phyloP scores from a whole-genome alignment of 176 grass and related monocot species.

The Aegilops longissima region DNA sequence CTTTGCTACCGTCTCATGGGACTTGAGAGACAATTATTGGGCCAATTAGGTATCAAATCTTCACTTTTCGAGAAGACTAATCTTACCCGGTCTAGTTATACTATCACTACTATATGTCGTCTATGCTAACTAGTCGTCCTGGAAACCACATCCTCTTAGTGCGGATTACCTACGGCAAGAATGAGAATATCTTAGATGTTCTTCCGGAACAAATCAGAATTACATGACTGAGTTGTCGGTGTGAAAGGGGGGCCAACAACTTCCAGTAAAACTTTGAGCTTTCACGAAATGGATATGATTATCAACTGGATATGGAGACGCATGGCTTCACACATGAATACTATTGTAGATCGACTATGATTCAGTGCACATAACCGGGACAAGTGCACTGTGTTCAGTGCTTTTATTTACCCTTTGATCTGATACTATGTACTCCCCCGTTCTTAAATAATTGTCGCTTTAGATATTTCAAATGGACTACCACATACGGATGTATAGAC shows the following conservation, averaged over 20 bases:
- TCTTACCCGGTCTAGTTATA: background rate
- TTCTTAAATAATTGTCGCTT: no score
- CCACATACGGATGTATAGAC: no score
- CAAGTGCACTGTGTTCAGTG: background rate
- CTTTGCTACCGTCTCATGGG: background rate
- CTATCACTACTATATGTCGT: background rate
- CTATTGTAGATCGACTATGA: no score
- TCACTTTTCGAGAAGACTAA: conserved; percentile 2
- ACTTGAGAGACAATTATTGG: conserved; percentile 9
- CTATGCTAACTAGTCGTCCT: background rate
- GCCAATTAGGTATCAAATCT: background rate
- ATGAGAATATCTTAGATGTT: background rate
- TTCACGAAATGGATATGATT: background rate
- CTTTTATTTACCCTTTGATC: background rate
- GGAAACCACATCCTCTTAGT: background rate
- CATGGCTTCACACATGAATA: background rate
- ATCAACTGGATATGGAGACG: background rate
- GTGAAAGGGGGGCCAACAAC: background rate
- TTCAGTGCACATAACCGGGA: background rate
- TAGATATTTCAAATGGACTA: no score
- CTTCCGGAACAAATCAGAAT: background rate
- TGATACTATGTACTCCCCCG: background rate
- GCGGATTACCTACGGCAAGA: background rate
- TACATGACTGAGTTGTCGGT: conserved; percentile 10
- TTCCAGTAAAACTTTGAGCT: background rate